Base-by-base conservation (phyloP, 192 early-diverging fungal species). In the Glomus cerebriforme region DNA sequence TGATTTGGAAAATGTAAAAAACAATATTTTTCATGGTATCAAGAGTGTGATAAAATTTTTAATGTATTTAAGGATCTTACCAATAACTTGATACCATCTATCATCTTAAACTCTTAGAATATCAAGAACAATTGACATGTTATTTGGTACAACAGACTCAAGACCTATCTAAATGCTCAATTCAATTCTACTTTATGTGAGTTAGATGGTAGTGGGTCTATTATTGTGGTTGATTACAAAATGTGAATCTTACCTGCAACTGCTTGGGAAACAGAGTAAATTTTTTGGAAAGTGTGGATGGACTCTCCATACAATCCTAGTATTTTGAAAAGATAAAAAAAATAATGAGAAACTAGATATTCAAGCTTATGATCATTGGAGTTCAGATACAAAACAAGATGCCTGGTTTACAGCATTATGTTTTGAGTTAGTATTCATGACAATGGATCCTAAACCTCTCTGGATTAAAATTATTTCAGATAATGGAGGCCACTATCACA, bases 301-400 rank as follows among this genome's bases (percentile, higher is more conserved):
- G n/a, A n/a, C n/a, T n/a, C n/a, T n/a, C n/a, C n/a, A n/a, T n/a
- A n/a, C n/a, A n/a, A 64, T 10, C 12, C 27, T 64, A 29, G 15
- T 67, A 37, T 67, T 67, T 67, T 7, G 35, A 67, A 37, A 67
- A 19, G 17, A 34, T 67, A 67, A 67, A 26, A 67, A 67, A 15
- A 34, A 67, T 37, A 10, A 17, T n/a, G 10, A 59, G 6, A 15
- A 17, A 59, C 17, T 59, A 24, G n/a, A 59, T 17, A 59, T 59
- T 24, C n/a, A n/a, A n/a, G n/a, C n/a, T n/a, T n/a, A n/a, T n/a
- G n/a, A n/a, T n/a, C n/a, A n/a, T n/a, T n/a, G n/a, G n/a, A n/a
- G n/a, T n/a, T n/a, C n/a, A n/a, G n/a, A n/a, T n/a, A n/a, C n/a
- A n/a, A n/a, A n/a, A 17, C 10, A 59, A 59, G 10, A 59, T 59